Base-by-base conservation (phyloP, 371 early-diverging fungal species). In the Mortierella sp. region DNA sequence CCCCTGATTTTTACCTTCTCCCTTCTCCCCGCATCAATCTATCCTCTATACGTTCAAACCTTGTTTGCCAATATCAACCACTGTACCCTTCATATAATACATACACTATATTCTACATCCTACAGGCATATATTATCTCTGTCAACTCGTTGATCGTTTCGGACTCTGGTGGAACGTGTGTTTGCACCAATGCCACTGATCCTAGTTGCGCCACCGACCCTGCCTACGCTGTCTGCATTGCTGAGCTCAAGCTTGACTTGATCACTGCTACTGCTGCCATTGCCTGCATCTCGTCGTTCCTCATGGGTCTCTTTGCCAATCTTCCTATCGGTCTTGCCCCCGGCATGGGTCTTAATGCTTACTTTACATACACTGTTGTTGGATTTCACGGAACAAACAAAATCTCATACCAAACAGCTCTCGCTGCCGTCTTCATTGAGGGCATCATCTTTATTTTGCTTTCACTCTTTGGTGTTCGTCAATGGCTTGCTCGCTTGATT, bases 301-400 rank as follows among this genome's bases (percentile, higher is more conserved):
- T 92, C 65, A 90, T 95, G 87, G 95, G 94, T 70, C 67, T 88
- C 24, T 83, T 92, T 59, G 93, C 95, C 55, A 94, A 95, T 77
- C 83, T 94, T 74, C 95, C 95, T 5, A 79, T 95, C 70, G 94
- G 91, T 68, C 84, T 95, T 76, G 94, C 95, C 12, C 94, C 94
- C 51, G 95, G 94, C 66, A 92, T 95, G 93, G 95, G 95, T 52
- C 81, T 94, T 37, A 94, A 93, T 76, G 94, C 94, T 51, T 95
- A 94, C 83, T 94, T 95, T 78, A 89, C 94, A 2, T 95, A 94
- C 78, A 93, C 90, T 6, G 93, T 95, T 18, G 94, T 95, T 47
- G 95, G 95, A 24, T 94, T 86, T 78, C 94, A 93, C 64, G 95
- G 95, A 0, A 83, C 89, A 45, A 94, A 94, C 61, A 91, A 89